Conservation (phyloP, 768 basidiomycete genomes). For the Postia placenta region DNA sequence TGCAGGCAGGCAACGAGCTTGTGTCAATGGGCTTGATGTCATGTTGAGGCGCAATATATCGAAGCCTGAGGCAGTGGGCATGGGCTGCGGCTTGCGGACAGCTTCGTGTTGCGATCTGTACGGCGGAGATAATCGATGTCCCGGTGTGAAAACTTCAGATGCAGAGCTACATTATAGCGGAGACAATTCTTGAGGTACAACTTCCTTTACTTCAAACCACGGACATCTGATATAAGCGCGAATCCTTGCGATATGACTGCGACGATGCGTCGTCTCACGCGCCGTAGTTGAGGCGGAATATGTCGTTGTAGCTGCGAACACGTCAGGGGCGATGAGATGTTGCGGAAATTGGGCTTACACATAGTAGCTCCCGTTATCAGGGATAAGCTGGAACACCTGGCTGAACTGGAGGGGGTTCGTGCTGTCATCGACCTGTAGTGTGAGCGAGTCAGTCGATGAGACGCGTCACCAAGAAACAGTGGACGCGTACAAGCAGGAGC, state of each 20-base stretch:
- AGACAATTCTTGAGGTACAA: constrained; percentile 18
- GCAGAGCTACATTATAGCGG: constrained; percentile 7
- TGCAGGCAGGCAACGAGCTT: constrained; percentile 49
- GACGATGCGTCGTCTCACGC: constrained; percentile 17
- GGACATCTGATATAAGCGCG: constrained; percentile 5
- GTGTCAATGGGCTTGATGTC: constrained; percentile 36
- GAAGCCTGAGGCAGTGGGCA: background rate
- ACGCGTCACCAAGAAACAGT: background rate
- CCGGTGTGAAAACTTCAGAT: background rate
- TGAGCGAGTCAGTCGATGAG: background rate
- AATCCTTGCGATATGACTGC: constrained; percentile 4
- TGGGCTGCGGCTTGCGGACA: too few relatives aligned
- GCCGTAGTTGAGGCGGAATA: constrained; percentile 87
- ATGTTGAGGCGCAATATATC: constrained; percentile 21
- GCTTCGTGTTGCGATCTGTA: too few relatives aligned
- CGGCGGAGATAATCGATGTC: background rate
- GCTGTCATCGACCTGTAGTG: constrained; percentile 69
- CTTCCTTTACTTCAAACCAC: constrained; percentile 5
- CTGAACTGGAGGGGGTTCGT: constrained; percentile 81
- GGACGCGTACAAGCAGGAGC: constrained; percentile 52
- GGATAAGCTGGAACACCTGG: constrained; percentile 89
- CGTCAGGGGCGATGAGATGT: background rate
- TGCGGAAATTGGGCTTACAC: constrained; percentile 53
- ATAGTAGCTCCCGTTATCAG: constrained; percentile 69
- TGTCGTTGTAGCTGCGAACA: constrained; percentile 67